Percentiles rank a stretch among this genome's conserved stretches.
These are phyloP conservation scores for Lablab purpureus DNA, from an alignment of 306 rosid genomes.

Conservation along the genomic window DNA sequence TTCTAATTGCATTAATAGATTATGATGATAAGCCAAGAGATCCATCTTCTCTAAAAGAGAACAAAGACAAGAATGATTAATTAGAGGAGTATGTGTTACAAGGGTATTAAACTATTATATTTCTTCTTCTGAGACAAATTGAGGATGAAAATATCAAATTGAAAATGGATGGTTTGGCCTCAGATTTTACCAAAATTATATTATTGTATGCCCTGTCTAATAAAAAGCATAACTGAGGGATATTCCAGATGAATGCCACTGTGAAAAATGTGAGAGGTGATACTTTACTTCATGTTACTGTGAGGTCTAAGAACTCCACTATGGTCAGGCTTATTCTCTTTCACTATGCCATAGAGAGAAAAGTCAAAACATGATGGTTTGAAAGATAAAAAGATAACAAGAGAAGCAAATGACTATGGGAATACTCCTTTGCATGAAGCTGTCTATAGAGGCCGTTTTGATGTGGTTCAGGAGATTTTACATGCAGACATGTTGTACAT, in stretches of 20 bases:
- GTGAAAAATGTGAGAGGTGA: slow-evolving; percentile 20
- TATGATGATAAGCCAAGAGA: not conserved
- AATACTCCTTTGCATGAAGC: slow-evolving; percentile 51
- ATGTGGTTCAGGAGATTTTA: not conserved
- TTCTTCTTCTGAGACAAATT: not conserved
- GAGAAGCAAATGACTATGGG: slow-evolving; percentile 12
- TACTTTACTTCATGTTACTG: slow-evolving; percentile 46
- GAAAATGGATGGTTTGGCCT: no score
- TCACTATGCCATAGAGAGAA: no score
- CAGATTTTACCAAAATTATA: no score
- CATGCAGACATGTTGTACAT: not conserved
- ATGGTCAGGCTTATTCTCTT: not conserved
- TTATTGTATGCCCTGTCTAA: no score
- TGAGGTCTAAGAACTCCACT: not conserved
- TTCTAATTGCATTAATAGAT: not conserved
- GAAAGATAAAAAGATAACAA: not conserved
- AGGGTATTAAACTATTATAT: not conserved
- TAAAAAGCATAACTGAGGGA: no score
- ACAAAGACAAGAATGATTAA: not conserved
- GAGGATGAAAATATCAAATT: not conserved
- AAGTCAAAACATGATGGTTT: not conserved
- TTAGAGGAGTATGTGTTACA: not conserved
- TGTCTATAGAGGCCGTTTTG: not conserved
- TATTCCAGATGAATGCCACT: no score
- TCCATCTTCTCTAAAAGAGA: not conserved